Base-by-base conservation (phyloP, 2,329 filamentous ascomycete genomes). In the Penicillium occitanis region DNA sequence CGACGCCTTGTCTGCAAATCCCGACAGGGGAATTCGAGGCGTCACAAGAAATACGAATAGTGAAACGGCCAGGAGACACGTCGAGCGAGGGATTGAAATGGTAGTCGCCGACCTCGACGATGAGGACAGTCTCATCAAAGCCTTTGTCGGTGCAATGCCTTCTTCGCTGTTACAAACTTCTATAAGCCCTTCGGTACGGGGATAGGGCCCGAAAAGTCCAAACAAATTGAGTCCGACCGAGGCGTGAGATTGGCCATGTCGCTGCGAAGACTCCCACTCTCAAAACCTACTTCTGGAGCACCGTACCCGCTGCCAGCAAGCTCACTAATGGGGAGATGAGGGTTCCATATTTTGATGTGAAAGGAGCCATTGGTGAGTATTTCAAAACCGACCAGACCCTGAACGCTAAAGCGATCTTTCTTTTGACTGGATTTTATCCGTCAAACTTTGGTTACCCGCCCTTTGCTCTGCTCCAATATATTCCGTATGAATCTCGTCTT, bases 101-200 rank as follows among this genome's bases (percentile, higher is more conserved):
- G 68, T 76, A 3, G 35, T 68, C 28, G 77, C 70, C 1, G 70
- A 78, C 48, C 68, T 78, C 1, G 64, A 71, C 35, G 73, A 78
- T 59, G n/a, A 68, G 5, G 30, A 50, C 1, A 74, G 75, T 1
- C 72, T 79, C 0, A 61, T 59, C n/a, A 37, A 46, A 5, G 77
- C 77, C 2, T 79, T 78, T 66, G 17, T 68, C 1, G 82, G 80
- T 7, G 83, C 83, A 22, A 82, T 64, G 71, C 80, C 65, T 84
- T 87, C 67, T 87, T 87, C 74, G 79, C 79, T 67, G 82, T 85
- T 58, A 87, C 85, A 0, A 81, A 87, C 68, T 87, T 84, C 74
- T 87, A 50, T 14, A 53, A 58, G 14, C 51, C 62, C 11, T 64
- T 64, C 19, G 40, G 19, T 19, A 59, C 62, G 5, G 62, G 62